Base-by-base conservation (phyloP, 169 alveolate genomes). In the Plasmodium berghei region DNA sequence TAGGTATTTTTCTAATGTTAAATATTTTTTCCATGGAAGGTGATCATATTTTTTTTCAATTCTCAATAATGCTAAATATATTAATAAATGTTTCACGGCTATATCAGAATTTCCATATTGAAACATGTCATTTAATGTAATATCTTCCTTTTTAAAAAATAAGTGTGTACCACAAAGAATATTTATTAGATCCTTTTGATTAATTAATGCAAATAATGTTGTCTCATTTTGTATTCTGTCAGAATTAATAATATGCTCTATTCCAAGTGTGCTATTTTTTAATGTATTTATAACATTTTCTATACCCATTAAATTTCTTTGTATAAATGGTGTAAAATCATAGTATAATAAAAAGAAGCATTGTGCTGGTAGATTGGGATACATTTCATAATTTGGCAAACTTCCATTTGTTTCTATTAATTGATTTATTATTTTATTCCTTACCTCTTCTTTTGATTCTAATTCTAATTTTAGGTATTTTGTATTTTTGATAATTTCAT, bases 61-160 rank as follows among this genome's bases (percentile, higher is more conserved):
- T 70, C 91, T 63, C 24, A 86, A 63, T 24, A 86, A 48, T n/a
- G 83, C 18, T n/a, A 86, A 9, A 18, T 58, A 45, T 45, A 86
- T 48, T n/a, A 86, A 59, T 18, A 86, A 48, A 46, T 86, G 91
- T 20, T 61, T 55, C 20, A 86, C 73, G 9, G 66, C 87, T 2
- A 45, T 16, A 34, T 71, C 61, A 3, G 70, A 16, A 71, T 58
- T n/a, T 22, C 5, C 42, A 63, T 8, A 58, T 70, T 58, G 55
- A 66, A 45, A 71, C 58, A 86, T 69, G 5, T 86, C 69, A n/a
- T 69, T 59, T 26, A 71, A 20, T n/a, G 86, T 9, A 22, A 86
- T 42, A 59, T 86, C 20, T 66, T 86, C 91, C 54, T 86, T 69
- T 56, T 70, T 69, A 6, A 86, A 71, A 86, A 86, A 86, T 72